phyloP scores from a whole-genome alignment of 257 asterid genomes.

The Penstemon eatonii region DNA sequence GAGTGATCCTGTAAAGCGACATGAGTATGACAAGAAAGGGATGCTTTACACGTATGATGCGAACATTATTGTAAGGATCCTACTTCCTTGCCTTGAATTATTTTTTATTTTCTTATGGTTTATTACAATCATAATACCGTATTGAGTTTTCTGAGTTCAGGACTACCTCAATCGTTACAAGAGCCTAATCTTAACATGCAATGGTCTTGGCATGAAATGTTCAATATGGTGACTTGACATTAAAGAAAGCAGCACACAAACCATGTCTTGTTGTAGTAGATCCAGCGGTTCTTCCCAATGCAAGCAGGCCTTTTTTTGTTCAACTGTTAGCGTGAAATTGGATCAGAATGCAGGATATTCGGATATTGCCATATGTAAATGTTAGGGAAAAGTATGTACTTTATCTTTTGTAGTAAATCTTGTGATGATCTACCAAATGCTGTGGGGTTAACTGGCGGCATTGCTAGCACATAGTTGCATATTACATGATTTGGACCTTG shows the following conservation, averaged over 20 bases:
- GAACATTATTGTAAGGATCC: constrained; percentile 37
- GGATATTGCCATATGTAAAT: too few relatives aligned
- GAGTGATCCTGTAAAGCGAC: constrained; percentile 85
- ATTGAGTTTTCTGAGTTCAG: constrained; percentile 43
- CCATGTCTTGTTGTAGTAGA: constrained; percentile 18
- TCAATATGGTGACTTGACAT: constrained; percentile 59
- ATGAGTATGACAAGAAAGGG: constrained; percentile 84
- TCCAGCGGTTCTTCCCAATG: constrained; percentile 22
- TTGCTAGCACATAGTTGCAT: too few relatives aligned
- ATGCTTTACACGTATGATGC: constrained; percentile 32
- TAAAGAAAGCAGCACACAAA: not conserved
- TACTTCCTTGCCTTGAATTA: constrained; percentile 9
- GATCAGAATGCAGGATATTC: constrained; percentile 24
- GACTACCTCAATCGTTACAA: constrained; percentile 89
- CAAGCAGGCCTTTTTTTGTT: constrained; percentile 29
- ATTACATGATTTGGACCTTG: too few relatives aligned
- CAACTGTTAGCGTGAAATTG: constrained; percentile 31
- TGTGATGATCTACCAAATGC: too few relatives aligned
- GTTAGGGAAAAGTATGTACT: too few relatives aligned
- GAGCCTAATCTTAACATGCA: constrained; percentile 90
- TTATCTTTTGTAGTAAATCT: too few relatives aligned
- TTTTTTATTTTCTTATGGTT: not conserved
- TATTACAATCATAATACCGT: not conserved
- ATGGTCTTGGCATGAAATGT: constrained; percentile 90
- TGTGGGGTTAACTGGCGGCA: too few relatives aligned